Percentiles rank a stretch among this genome's conserved stretches.
These are phyloP conservation scores for Podila epigama DNA, from an alignment of 192 early-diverging fungal species.

Conservation along the genomic window DNA sequence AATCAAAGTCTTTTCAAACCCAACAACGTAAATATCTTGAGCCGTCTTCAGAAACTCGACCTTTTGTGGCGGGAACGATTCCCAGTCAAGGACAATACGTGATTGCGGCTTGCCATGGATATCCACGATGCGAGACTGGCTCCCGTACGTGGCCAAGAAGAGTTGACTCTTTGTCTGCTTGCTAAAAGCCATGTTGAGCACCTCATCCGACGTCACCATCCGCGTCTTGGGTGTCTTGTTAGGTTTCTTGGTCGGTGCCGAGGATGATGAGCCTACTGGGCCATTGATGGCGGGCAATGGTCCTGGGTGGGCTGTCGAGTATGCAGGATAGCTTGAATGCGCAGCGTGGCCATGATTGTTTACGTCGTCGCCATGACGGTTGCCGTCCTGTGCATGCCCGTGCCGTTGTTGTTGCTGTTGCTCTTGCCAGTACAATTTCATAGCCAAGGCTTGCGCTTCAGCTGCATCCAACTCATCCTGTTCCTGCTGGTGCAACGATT, in stretches of 20 bases:
- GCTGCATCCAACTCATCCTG: slow-evolving; percentile 25
- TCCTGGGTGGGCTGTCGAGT: not conserved
- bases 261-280: not conserved
- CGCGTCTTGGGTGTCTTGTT: too few relatives aligned
- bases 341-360: too few relatives aligned
- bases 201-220: slow-evolving; percentile 47
- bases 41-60: slow-evolving; percentile 34
- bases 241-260: not conserved
- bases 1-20: slow-evolving; percentile 37
- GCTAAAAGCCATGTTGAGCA: slow-evolving; percentile 23
- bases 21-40: slow-evolving; percentile 38
- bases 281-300: not conserved
- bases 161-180: slow-evolving; percentile 24
- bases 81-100: slow-evolving; percentile 33
- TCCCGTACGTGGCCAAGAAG: slow-evolving; percentile 34
- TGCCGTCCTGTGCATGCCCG: not conserved
- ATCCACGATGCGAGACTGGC: slow-evolving; percentile 40
- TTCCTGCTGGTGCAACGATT: slow-evolving; percentile 17
- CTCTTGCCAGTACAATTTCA: slow-evolving; percentile 5
- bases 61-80: slow-evolving; percentile 25
- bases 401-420: not conserved
- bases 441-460: slow-evolving; percentile 8
- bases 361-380: not conserved
- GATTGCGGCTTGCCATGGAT: slow-evolving; percentile 34
- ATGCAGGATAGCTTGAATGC: not conserved